These are phyloP conservation scores for Plasmodium blacklocki DNA, from an alignment of 169 alveolate genomes.

Conservation along the genomic window DNA sequence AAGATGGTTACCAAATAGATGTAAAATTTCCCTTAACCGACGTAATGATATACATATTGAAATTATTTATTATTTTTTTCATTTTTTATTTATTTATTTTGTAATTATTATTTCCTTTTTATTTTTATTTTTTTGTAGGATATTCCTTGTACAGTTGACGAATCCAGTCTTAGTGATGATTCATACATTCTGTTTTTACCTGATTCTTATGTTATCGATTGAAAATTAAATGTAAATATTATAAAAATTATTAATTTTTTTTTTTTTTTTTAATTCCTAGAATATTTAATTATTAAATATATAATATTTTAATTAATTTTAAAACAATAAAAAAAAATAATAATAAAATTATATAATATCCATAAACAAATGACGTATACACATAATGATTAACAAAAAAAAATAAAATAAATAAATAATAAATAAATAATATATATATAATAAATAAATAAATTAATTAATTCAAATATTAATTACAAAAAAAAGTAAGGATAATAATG, in stretches of 20 bases:
- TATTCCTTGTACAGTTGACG: constrained; percentile 10
- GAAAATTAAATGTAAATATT: neutral
- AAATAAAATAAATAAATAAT: no score
- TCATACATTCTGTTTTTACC: constrained; percentile 58
- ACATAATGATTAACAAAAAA: no score
- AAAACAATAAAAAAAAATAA: no score
- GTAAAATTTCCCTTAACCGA: constrained; percentile 53
- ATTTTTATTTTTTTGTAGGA: constrained; percentile 20
- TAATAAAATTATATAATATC: no score
- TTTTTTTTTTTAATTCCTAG: constrained; percentile 25
- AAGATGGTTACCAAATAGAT: constrained; percentile 72
- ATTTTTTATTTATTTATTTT: neutral
- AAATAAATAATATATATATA: no score
- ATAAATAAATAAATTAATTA: no score
- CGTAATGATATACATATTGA: constrained; percentile 4
- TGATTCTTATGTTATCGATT: constrained; percentile 67
- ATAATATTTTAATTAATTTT: constrained; percentile 16
- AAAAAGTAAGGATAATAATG: neutral
- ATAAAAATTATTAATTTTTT: neutral
- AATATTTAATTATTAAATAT: constrained; percentile 35
- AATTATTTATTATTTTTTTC: neutral
- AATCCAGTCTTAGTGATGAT: constrained; percentile 29
- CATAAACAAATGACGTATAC: no score
- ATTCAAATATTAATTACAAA: no score
- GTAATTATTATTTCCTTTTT: neutral